A percentile compares a stretch with the other conserved stretches of the same genome.
These are phyloP conservation scores for Cucurbita ficifolia DNA, from an alignment of 306 rosid genomes.

Conservation along the genomic window DNA sequence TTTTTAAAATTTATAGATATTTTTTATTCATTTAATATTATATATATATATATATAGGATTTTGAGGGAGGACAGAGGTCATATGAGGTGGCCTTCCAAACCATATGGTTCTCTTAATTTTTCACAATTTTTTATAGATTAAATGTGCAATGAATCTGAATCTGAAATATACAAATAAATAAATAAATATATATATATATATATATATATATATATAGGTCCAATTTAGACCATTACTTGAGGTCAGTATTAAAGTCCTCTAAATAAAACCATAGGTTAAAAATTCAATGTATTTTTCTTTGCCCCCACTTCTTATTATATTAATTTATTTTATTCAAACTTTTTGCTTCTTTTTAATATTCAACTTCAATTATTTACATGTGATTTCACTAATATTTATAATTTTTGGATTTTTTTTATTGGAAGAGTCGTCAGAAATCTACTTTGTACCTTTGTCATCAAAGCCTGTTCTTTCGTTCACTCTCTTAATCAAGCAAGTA, in stretches of 20 bases:
- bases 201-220: background rate
- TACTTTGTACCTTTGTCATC: no score
- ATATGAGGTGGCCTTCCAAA: background rate
- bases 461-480: no score
- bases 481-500: no score
- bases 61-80: background rate
- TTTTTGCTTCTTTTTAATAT: background rate
- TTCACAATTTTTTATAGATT: background rate
- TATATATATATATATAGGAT: background rate
- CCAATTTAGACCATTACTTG: background rate
- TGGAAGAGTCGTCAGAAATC: no score
- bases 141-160: conserved; percentile 5
- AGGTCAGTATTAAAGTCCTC: background rate
- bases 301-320: background rate
- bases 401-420: background rate
- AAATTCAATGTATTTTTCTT: conserved; percentile 1
- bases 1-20: no score
- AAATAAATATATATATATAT: background rate
- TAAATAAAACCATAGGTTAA: background rate
- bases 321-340: background rate
- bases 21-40: no score
- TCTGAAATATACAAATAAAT: background rate
- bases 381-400: background rate
- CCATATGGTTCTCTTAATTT: background rate
- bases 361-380: background rate